Evolutionary conservation across 768 basidiomycete species (phyloP), one percentile per base, ranked within the genome.

Genomic region (Termitomyces sp.): DNA sequence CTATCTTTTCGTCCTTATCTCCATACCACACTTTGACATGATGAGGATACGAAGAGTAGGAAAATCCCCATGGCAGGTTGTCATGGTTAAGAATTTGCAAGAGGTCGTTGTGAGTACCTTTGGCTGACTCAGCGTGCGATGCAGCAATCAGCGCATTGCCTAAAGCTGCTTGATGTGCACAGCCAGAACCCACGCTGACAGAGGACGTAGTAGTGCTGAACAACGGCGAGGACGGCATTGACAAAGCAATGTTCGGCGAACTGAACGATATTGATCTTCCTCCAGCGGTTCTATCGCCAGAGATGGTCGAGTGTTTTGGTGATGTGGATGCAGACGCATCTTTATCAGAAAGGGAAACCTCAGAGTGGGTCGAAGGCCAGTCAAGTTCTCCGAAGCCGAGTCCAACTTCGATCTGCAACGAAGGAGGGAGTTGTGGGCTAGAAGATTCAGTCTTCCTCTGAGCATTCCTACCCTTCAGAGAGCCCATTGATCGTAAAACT

Each of bases 71-170:
- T 1, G 91, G 87, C 64, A 87, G 86, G 49, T 90, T 86, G 66
- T 92, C 91, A 65, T 93, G 92, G 68, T 96, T 94, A 58, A 98
- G 80, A 70, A 99, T 96, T 67, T 93, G 89, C 62, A 98, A 71
- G 15, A 99, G 83, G 75, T 99, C 97, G 60, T 86, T 84, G 67
- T 96, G 93, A 0, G 91, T 92, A 52, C 97, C 96, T 65, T 88
- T 89, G 31, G 94, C 85, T 5, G 94, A 94, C 71, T 98, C 96
- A 2, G 96, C 90, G 71, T 99, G 96, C 1, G 94, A 96, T 0
- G 96, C 96, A 29, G 93, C 92, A 47, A 96, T 87, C 37, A 99
- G 81, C 2, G 94, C 94, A 61, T 91, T 94, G 40, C 89, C 93
- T n/a, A 98, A 80, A 2, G 87, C 82, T 14, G 84, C 87, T 65